Conservation (phyloP, 2,329 filamentous ascomycete genomes). For the Paecilomyces variotii region DNA sequence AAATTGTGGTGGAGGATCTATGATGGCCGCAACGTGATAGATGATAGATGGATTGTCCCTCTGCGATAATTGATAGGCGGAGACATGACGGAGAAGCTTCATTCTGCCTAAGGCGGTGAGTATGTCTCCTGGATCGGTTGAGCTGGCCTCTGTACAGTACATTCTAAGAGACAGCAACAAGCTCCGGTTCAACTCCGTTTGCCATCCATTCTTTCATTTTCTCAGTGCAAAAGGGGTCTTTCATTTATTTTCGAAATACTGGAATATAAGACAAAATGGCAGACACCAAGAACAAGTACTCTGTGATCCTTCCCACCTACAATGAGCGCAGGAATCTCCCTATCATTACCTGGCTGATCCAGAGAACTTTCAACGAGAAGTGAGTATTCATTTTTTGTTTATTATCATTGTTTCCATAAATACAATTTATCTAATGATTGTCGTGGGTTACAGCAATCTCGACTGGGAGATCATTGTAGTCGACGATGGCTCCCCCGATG, state of each 20-base stretch:
- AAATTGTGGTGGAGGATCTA: not conserved
- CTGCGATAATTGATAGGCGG: slow-evolving; percentile 16
- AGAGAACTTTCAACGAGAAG: slow-evolving; percentile 85
- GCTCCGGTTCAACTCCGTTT: slow-evolving; percentile 7
- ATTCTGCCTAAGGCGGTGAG: slow-evolving; percentile 22
- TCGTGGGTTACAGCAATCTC: slow-evolving; percentile 57
- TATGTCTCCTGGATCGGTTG: slow-evolving; percentile 16
- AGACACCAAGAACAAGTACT: slow-evolving; percentile 68
- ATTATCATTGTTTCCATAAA: not conserved
- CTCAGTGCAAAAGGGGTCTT: not conserved
- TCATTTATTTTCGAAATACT: not conserved
- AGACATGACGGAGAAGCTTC: not conserved
- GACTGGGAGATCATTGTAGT: slow-evolving; percentile 98
- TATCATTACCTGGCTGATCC: slow-evolving; percentile 88
- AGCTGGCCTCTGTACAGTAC: slow-evolving; percentile 16
- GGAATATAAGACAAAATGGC: slow-evolving; percentile 22
- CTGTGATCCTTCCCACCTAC: slow-evolving; percentile 94
- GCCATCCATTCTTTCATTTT: not conserved
- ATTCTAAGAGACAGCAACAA: slow-evolving; percentile 12
- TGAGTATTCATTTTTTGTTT: slow-evolving; percentile 38
- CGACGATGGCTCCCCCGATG: slow-evolving; percentile 95
- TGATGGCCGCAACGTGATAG: not conserved
- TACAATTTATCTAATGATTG: not conserved
- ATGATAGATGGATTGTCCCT: not conserved
- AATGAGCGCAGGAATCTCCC: slow-evolving; percentile 97